Evolutionary conservation across 2,329 filamentous ascomycete species (phyloP).

Genomic region (Scedosporium aurantiacum): DNA sequence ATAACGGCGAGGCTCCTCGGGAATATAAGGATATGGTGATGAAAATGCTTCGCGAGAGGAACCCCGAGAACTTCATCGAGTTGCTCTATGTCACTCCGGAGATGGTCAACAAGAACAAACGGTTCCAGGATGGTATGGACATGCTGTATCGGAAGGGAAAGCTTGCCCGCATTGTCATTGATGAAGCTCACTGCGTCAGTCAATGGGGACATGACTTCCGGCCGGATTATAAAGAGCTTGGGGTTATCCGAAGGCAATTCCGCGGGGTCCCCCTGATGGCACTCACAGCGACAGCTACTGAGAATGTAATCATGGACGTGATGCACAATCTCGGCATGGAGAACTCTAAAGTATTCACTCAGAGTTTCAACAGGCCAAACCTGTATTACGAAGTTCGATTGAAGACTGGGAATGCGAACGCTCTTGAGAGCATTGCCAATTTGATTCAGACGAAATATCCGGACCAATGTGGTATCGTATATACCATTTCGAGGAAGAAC

Average conservation of each 20-base stretch:
- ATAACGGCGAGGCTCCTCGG: conserved; percentile 64
- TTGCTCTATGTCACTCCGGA: conserved; percentile 93
- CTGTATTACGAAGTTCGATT: conserved; percentile 73
- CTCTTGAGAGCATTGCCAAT: conserved; percentile 38
- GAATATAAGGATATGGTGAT: conserved; percentile 58
- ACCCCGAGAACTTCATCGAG: conserved; percentile 68
- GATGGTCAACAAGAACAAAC: conserved; percentile 77
- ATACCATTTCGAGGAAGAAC: conserved; percentile 75
- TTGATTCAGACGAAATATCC: conserved; percentile 61
- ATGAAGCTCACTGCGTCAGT: conserved; percentile 98
- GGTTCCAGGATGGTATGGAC: conserved; percentile 55
- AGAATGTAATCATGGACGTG: conserved; percentile 84
- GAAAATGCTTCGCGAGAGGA: conserved; percentile 45
- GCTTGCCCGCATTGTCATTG: conserved; percentile 86
- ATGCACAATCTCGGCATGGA: conserved; percentile 82
- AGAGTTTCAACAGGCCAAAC: conserved; percentile 97
- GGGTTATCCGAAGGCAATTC: conserved; percentile 60
- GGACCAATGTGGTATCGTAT: conserved; percentile 78
- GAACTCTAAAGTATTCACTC: conserved; percentile 67
- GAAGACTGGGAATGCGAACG: conserved; percentile 50
- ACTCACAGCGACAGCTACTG: conserved; percentile 86
- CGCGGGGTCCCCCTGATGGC: conserved; percentile 83
- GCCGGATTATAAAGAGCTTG: conserved; percentile 85
- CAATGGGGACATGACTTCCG: conserved; percentile 99
- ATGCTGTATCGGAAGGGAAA: conserved; percentile 58